phyloP scores from a whole-genome alignment of 495 filamentous ascomycete genomes.

The Xanthoparmelia taractica region DNA sequence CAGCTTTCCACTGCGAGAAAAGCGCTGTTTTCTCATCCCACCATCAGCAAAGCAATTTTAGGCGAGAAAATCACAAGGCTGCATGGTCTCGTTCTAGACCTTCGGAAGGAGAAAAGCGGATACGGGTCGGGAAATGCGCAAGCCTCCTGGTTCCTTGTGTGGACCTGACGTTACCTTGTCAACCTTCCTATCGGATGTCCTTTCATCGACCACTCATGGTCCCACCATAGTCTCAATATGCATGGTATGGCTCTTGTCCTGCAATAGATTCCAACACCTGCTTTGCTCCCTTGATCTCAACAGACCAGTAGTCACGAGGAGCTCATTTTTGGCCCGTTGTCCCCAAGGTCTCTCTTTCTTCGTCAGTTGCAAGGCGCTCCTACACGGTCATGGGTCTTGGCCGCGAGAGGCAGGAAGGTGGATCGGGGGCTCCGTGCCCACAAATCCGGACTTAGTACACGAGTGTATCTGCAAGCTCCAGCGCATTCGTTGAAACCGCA shows the following conservation, averaged over 20 bases:
- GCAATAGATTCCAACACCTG: too few relatives aligned
- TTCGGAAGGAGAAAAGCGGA: neutral
- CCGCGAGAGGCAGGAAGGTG: neutral
- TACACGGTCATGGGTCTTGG: too few relatives aligned
- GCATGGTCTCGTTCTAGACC: neutral
- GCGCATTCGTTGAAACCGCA: neutral
- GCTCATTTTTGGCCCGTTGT: too few relatives aligned
- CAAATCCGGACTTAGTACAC: neutral
- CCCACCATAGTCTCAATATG: neutral
- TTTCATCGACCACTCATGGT: neutral
- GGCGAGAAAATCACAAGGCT: neutral
- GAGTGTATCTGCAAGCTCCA: too few relatives aligned
- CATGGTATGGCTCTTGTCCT: neutral
- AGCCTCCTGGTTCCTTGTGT: neutral
- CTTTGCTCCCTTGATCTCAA: too few relatives aligned
- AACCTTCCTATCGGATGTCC: neutral
- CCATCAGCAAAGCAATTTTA: neutral
- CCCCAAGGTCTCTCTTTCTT: too few relatives aligned
- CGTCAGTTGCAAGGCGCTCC: too few relatives aligned
- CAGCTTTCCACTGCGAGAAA: neutral
- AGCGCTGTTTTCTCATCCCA: neutral
- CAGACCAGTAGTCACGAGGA: too few relatives aligned
- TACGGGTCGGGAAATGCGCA: constrained; percentile 3
- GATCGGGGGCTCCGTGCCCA: neutral
- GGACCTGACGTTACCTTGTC: neutral